Evolutionary conservation across 2,329 filamentous ascomycete genomes (phyloP).

Genomic region (Plectosphaerella plurivora): DNA sequence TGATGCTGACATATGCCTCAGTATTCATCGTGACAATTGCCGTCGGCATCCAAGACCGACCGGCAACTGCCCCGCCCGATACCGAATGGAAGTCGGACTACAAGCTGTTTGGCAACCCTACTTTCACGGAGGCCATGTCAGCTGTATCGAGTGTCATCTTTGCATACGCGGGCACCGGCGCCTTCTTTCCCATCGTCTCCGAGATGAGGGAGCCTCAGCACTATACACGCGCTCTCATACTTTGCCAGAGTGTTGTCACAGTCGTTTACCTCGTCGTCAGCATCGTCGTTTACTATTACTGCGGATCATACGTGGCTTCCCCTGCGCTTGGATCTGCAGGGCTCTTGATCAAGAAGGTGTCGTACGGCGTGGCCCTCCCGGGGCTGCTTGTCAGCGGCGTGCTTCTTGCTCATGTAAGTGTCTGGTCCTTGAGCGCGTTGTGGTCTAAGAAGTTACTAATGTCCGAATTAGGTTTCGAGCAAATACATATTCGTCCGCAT

Average conservation of each 20-base stretch:
- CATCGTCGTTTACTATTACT: slow-evolving; percentile 39
- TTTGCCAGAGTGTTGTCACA: slow-evolving; percentile 21
- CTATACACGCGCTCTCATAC: slow-evolving; percentile 22
- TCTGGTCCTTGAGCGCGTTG: no score
- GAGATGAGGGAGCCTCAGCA: slow-evolving; percentile 27
- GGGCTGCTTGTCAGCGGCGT: slow-evolving; percentile 21
- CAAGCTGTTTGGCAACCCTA: slow-evolving; percentile 54
- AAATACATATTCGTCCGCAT: slow-evolving; percentile 22
- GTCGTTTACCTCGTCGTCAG: slow-evolving; percentile 26
- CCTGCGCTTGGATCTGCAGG: slow-evolving; percentile 43
- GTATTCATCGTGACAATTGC: slow-evolving; percentile 22
- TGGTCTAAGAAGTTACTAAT: no score
- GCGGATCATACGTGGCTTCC: slow-evolving; percentile 39
- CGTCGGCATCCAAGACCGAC: slow-evolving; percentile 22
- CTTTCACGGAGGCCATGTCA: slow-evolving; percentile 41
- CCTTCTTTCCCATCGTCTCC: slow-evolving; percentile 26
- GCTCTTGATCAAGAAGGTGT: slow-evolving; percentile 32
- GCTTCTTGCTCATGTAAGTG: slow-evolving; percentile 21
- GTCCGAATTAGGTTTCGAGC: slow-evolving; percentile 16
- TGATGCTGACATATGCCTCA: not conserved
- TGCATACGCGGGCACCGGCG: slow-evolving; percentile 30
- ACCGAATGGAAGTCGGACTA: slow-evolving; percentile 19
- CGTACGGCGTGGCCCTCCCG: slow-evolving; percentile 33
- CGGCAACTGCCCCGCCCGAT: slow-evolving; percentile 15
- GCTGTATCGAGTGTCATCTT: slow-evolving; percentile 29